Percentiles rank a stretch among this genome's conserved stretches.
Evolutionary conservation across 805 yeast genomes (phyloP).

Genomic region (Cephaloascus albidus): DNA sequence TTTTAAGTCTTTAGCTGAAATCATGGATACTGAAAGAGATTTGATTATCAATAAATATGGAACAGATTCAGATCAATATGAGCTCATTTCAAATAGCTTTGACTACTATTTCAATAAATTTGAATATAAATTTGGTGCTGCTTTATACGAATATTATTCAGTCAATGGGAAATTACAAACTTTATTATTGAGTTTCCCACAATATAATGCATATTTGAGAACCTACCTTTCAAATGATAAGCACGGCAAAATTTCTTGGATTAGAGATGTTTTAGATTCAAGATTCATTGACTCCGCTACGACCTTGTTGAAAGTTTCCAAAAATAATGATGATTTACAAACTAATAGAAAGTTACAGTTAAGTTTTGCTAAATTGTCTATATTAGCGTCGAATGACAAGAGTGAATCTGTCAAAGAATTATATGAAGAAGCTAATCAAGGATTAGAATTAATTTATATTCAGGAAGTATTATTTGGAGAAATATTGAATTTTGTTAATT

Average conservation of each 20-base stretch:
- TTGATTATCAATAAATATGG: constrained; percentile 11
- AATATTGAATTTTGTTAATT: constrained; percentile 7
- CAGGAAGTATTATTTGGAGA: constrained; percentile 28
- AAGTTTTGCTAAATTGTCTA: constrained; percentile 64
- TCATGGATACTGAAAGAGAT: constrained; percentile 23
- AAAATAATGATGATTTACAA: constrained; percentile 29
- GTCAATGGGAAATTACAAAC: constrained; percentile 39
- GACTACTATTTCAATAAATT: constrained; percentile 47
- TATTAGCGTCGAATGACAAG: constrained; percentile 30
- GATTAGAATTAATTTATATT: constrained; percentile 36
- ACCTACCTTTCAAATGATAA: constrained; percentile 38
- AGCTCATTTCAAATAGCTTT: constrained; percentile 18
- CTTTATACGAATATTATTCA: constrained; percentile 52
- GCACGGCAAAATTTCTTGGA: constrained; percentile 62
- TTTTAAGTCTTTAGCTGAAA: constrained; percentile 51
- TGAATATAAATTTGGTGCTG: constrained; percentile 61
- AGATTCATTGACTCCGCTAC: constrained; percentile 42
- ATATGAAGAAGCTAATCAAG: constrained; percentile 38
- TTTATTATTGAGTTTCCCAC: constrained; percentile 48
- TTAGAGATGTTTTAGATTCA: constrained; percentile 45
- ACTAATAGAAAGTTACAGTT: constrained; percentile 45
- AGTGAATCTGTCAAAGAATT: constrained; percentile 9
- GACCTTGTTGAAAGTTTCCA: constrained; percentile 32
- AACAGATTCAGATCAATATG: constrained; percentile 7
- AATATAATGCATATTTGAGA: constrained; percentile 37